Percentiles rank a stretch among this genome's conserved stretches.
phyloP scores from a whole-genome alignment of 202 grass and related monocot genomes.

The Carex arenaria region DNA sequence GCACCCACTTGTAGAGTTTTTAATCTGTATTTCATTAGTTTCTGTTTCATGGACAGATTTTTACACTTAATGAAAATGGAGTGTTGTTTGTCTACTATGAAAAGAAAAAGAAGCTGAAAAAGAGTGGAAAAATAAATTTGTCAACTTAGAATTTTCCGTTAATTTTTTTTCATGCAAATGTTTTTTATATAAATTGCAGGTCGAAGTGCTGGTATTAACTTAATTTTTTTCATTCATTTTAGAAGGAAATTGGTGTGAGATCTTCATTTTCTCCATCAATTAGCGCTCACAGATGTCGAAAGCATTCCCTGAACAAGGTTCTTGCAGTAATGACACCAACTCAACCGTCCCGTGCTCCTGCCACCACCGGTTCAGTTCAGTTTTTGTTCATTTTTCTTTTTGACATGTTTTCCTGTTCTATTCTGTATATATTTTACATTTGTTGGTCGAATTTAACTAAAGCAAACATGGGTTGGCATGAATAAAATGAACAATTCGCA shows the following conservation, averaged over 20 bases:
- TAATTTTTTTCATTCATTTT: not conserved
- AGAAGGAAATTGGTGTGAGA: slow-evolving; percentile 48
- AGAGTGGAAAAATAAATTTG: not conserved
- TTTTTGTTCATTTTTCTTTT: not conserved
- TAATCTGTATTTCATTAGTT: not conserved
- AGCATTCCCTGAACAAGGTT: slow-evolving; percentile 20
- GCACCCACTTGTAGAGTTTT: not conserved
- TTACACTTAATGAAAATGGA: not conserved
- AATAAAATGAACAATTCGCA: not conserved
- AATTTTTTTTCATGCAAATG: not conserved
- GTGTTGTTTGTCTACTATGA: not conserved
- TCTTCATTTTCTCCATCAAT: slow-evolving; percentile 29
- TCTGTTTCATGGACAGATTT: not conserved
- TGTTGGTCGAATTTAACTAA: not conserved
- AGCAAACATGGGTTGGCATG: not conserved
- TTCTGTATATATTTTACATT: not conserved
- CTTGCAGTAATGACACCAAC: slow-evolving; percentile 54
- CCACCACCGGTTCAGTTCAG: slow-evolving; percentile 69
- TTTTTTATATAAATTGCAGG: not conserved
- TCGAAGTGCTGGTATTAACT: not conserved
- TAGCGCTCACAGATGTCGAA: slow-evolving; percentile 23
- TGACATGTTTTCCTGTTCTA: not conserved
- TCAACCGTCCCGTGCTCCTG: slow-evolving; percentile 41
- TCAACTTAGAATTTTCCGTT: not conserved
- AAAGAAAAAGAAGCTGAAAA: not conserved